Conservation (phyloP, 805 yeast genomes). For the Nakazawaea ernobii region DNA sequence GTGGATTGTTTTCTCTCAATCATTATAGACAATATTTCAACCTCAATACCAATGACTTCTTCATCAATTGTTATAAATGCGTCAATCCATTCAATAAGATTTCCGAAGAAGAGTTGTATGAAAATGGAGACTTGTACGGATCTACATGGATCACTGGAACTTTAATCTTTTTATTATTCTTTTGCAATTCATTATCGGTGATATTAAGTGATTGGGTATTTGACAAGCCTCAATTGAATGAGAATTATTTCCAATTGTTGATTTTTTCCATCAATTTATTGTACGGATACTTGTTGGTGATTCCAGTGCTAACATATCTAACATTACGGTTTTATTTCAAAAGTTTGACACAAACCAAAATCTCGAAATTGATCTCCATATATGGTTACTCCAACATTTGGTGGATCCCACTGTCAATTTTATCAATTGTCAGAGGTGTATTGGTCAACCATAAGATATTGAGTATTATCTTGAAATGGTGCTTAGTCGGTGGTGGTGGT, state of each 20-base stretch:
- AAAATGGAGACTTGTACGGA: conserved; percentile 72
- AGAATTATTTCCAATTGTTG: conserved; percentile 55
- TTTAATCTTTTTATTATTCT: conserved; percentile 66
- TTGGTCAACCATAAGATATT: conserved; percentile 38
- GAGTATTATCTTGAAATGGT: conserved; percentile 54
- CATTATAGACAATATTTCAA: conserved; percentile 67
- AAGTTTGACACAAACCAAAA: conserved; percentile 40
- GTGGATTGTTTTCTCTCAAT: conserved; percentile 47
- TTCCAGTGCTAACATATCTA: conserved; percentile 54
- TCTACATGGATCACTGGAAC: conserved; percentile 90
- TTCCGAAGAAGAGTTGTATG: conserved; percentile 28
- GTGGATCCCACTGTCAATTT: conserved; percentile 79
- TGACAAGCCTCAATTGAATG: conserved; percentile 28
- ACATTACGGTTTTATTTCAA: conserved; percentile 48
- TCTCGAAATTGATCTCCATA: conserved; percentile 60
- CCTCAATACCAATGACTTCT: conserved; percentile 59
- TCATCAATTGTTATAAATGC: conserved; percentile 45
- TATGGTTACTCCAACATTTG: conserved; percentile 81
- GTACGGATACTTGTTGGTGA: conserved; percentile 67
- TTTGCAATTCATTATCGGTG: conserved; percentile 66
- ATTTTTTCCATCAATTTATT: conserved; percentile 65
- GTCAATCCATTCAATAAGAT: conserved; percentile 45
- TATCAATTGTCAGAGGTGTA: conserved; percentile 53
- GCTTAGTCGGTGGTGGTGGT: conserved; percentile 54
- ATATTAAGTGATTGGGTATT: conserved; percentile 52